phyloP scores from a whole-genome alignment of 2,329 filamentous ascomycete genomes.

The Sporothrix dimorphospora region DNA sequence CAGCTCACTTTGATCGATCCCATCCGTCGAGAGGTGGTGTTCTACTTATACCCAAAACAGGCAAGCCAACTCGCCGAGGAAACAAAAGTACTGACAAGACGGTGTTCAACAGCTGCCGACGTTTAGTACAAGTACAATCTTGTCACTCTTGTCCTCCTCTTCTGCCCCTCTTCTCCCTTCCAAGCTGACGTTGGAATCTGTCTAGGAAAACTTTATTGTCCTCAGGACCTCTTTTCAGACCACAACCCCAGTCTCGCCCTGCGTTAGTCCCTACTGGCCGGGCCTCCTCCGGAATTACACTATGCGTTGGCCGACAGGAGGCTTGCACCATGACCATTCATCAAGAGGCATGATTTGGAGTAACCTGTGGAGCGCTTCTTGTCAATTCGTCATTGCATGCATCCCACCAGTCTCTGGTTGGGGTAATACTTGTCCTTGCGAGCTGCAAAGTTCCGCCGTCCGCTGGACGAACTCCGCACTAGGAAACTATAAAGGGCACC shows the following conservation, averaged over 20 bases:
- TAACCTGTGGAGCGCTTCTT: not conserved
- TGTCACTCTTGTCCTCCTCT: not conserved
- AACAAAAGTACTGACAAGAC: not conserved
- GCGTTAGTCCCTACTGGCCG: not conserved
- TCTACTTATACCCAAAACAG: not conserved
- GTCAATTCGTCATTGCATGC: not conserved
- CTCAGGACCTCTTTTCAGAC: constrained; percentile 12
- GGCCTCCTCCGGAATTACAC: constrained; percentile 15
- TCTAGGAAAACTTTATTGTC: not conserved
- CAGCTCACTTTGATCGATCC: no score
- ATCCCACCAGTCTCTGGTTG: not conserved
- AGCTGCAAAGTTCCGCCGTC: not conserved
- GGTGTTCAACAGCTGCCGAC: not conserved
- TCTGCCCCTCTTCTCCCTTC: not conserved
- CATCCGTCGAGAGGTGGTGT: not conserved
- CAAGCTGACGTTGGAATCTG: not conserved
- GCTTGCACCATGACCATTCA: not conserved
- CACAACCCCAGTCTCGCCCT: not conserved
- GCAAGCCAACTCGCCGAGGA: not conserved
- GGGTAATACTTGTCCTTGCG: not conserved
- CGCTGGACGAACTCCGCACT: not conserved
- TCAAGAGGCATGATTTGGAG: not conserved
- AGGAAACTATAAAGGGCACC: not conserved
- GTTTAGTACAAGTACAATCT: no score
- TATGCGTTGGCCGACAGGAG: not conserved